Conservation (phyloP, 345 rosid genomes). For the Odontarrhena argentea region DNA sequence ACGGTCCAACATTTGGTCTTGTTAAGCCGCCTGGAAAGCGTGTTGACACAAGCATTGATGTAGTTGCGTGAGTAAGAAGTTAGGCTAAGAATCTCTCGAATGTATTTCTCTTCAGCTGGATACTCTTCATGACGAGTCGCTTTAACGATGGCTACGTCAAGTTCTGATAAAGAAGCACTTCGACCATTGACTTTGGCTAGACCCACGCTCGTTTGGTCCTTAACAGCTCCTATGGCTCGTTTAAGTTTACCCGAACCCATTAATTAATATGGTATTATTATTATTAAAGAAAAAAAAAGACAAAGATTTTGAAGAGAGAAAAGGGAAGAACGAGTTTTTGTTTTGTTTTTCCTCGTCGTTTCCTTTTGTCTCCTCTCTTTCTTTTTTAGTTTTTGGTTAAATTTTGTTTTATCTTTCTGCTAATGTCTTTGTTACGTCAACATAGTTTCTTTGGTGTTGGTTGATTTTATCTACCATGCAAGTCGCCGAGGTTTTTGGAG, state of each 20-base stretch:
- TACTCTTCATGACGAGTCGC: conserved; percentile 85
- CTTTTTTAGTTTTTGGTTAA: conserved; percentile 11
- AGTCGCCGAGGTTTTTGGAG: conserved; percentile 36
- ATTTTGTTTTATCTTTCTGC: conserved; percentile 7
- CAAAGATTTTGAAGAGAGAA: conserved; percentile 40
- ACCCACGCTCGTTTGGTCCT: conserved; percentile 89
- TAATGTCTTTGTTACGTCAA: conserved; percentile 26
- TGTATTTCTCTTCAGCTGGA: conserved; percentile 79
- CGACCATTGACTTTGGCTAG: conserved; percentile 75
- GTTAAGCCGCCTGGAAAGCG: conserved; percentile 67
- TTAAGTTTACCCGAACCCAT: conserved; percentile 74
- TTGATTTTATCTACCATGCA: conserved; percentile 22
- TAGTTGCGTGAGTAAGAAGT: conserved; percentile 68
- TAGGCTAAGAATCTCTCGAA: conserved; percentile 73
- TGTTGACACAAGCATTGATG: conserved; percentile 57
- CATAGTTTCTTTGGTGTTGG: conserved; percentile 36
- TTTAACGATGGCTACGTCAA: conserved; percentile 83
- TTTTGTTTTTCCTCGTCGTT: conserved; percentile 39
- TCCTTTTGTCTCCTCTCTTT: conserved; percentile 41
- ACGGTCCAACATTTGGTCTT: conserved; percentile 88
- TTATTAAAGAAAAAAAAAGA: conserved; percentile 5
- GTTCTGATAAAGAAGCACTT: conserved; percentile 67
- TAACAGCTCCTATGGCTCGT: conserved; percentile 78
- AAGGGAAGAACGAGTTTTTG: conserved; percentile 38
- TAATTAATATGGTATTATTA: not conserved